Evolutionary conservation across 106 monocot species (phyloP), one percentile per base, ranked within the genome.

Genomic region (Phalaenopsis aphrodite): DNA sequence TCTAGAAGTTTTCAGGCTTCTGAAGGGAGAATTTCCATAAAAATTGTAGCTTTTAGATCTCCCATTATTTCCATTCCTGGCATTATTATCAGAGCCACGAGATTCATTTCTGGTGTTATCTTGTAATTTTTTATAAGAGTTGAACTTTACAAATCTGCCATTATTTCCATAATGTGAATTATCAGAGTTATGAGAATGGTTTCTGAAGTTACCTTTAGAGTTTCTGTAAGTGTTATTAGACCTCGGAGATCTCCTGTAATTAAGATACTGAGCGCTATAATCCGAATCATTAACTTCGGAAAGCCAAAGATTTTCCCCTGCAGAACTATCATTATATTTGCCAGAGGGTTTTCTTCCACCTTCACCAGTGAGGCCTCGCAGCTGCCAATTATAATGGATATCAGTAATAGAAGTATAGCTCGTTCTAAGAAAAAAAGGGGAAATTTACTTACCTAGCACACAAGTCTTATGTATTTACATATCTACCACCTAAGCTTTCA

Each of bases 281-380:
- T 67, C 45, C 24, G 10, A n/a, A n/a, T 72, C 37, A 41, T 73
- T 30, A 30, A 30, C 61, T 5, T 61, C 61, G 42, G 64, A 36
- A 19, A 10, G 45, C 39, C 58, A 3, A 36, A 17, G 21, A 49
- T 75, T 79, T n/a, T 6, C 36, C 19, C n/a, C 21, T 16, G 17
- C 38, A 65, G 75, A n/a, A 66, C 76, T 36, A 66, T 79, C 52
- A 61, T 75, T 23, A 41, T 55, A n/a, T 24, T 75, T 75, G 45
- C 64, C 61, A 10, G 75, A 21, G 41, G 30, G 74, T 14, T 17
- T 79, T 52, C 75, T 56, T 38, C 72, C 72, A 45, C 38, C 23
- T 56, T 19, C 46, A 61, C 84, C 79, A 21, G 64, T 65, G 41
- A 84, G 75, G 23, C 84, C 84, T 65, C 65, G 79, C 14, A 84